Percentiles rank a stretch among this genome's conserved stretches.
Evolutionary conservation across 2,329 filamentous ascomycete species (phyloP).

Genomic region (Penicillium sp.): DNA sequence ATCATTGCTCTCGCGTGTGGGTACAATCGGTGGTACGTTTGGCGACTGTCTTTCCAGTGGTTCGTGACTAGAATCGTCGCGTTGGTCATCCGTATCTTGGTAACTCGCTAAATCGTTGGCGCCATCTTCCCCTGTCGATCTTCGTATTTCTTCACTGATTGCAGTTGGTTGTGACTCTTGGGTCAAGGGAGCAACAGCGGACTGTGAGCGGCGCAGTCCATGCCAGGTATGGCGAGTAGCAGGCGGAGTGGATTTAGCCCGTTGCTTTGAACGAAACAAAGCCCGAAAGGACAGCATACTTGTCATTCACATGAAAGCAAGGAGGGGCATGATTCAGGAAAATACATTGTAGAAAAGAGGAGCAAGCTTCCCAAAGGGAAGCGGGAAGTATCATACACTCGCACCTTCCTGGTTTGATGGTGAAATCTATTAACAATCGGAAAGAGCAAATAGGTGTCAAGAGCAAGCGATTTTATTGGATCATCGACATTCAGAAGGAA

Average conservation of each 20-base stretch:
- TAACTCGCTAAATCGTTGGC: neutral
- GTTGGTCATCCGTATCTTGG: neutral
- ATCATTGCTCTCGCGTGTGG: neutral
- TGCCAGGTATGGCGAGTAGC: conserved; percentile 12
- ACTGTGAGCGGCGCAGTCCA: conserved; percentile 10
- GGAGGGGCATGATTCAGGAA: neutral
- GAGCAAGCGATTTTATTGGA: neutral
- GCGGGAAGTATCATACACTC: neutral
- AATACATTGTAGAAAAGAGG: neutral
- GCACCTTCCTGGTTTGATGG: neutral
- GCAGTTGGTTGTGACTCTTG: conserved; percentile 3
- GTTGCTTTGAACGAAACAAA: conserved; percentile 10
- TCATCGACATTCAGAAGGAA: conserved; percentile 11
- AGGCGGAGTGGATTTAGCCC: neutral
- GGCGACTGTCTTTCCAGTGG: neutral
- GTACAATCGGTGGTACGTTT: neutral
- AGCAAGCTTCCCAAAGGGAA: neutral
- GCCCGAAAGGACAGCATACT: conserved; percentile 15
- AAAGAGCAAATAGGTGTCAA: neutral
- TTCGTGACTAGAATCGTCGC: neutral
- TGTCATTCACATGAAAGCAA: neutral
- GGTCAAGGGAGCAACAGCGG: conserved; percentile 10
- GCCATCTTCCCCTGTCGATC: neutral
- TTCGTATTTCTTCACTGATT: neutral
- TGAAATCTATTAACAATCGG: neutral